These are phyloP conservation scores for Alternaria panax DNA, from an alignment of 2,329 filamentous ascomycete species.

Conservation along the genomic window DNA sequence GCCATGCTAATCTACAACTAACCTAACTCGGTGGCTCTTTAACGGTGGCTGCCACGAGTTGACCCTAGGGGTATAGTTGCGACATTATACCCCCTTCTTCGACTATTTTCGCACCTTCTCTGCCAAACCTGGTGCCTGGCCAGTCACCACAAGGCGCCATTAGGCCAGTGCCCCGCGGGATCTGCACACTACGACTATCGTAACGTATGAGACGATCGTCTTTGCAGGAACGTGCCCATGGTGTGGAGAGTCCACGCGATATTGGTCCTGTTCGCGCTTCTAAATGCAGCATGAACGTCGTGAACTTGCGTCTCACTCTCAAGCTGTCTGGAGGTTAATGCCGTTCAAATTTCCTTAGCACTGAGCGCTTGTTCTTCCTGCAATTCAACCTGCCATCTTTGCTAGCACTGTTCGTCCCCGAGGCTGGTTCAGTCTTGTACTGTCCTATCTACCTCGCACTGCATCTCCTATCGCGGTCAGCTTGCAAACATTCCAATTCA, in stretches of 20 bases:
- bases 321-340: constrained; percentile 1
- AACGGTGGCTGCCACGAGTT: constrained; percentile 11
- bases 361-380: constrained; percentile 2
- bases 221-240: constrained; percentile 28
- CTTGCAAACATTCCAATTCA: not conserved
- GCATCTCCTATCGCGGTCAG: constrained; percentile 1
- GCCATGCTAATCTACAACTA: constrained; percentile 17
- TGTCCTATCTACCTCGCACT: not conserved
- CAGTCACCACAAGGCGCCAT: constrained; percentile 15
- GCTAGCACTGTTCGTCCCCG: not conserved
- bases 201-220: constrained; percentile 29
- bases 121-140: constrained; percentile 12
- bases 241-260: constrained; percentile 15
- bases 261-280: constrained; percentile 23
- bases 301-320: constrained; percentile 24
- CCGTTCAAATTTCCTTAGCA: constrained; percentile 7
- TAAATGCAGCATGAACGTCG: constrained; percentile 22
- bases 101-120: constrained; percentile 9
- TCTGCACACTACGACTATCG: constrained; percentile 29
- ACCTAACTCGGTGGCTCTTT: constrained; percentile 16
- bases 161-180: constrained; percentile 16
- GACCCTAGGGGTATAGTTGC: constrained; percentile 25
- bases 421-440: not conserved
- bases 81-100: constrained; percentile 30
- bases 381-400: not conserved